These are phyloP conservation scores for Ceratobasidium theobromae DNA, from an alignment of 1,284 basidiomycete species.

Conservation along the genomic window DNA sequence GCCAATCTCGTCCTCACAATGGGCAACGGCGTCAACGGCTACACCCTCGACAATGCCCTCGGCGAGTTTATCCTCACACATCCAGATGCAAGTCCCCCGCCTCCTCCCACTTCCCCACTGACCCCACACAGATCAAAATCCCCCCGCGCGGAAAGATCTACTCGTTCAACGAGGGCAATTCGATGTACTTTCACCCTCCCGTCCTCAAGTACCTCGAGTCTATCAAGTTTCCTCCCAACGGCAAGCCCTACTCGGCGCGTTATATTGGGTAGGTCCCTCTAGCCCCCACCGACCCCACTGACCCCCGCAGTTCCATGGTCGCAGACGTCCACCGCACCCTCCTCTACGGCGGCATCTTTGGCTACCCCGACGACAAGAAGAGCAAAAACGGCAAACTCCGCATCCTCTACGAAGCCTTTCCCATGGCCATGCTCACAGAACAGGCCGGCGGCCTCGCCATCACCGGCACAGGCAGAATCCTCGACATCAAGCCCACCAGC, in stretches of 20 bases:
- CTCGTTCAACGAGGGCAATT: conserved; percentile 99
- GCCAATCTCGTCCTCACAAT: conserved; percentile 97
- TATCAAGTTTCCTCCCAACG: conserved; percentile 85
- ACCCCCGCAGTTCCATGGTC: conserved; percentile 78
- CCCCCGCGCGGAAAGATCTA: conserved; percentile 97
- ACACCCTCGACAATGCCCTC: conserved; percentile 92
- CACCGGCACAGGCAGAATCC: conserved; percentile 87
- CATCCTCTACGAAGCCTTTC: conserved; percentile 97
- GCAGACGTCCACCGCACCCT: conserved; percentile 96
- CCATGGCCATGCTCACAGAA: conserved; percentile 97
- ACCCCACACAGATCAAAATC: conserved; percentile 72
- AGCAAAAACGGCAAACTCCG: conserved; percentile 94
- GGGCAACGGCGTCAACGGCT: conserved; percentile 95
- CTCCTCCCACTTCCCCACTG: background rate
- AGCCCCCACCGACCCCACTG: background rate
- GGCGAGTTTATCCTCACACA: conserved; percentile 99
- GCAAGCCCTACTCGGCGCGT: conserved; percentile 87
- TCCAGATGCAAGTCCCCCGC: conserved; percentile 67
- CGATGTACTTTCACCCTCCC: conserved; percentile 89
- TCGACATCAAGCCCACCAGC: conserved; percentile 85
- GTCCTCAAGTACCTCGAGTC: conserved; percentile 87
- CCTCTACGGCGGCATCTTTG: conserved; percentile 98
- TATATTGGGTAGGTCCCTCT: conserved; percentile 73
- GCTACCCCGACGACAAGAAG: conserved; percentile 98
- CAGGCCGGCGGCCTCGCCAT: conserved; percentile 96